These are phyloP conservation scores for Chara braunii DNA, from an alignment of 139 green algal genomes.

Conservation along the genomic window DNA sequence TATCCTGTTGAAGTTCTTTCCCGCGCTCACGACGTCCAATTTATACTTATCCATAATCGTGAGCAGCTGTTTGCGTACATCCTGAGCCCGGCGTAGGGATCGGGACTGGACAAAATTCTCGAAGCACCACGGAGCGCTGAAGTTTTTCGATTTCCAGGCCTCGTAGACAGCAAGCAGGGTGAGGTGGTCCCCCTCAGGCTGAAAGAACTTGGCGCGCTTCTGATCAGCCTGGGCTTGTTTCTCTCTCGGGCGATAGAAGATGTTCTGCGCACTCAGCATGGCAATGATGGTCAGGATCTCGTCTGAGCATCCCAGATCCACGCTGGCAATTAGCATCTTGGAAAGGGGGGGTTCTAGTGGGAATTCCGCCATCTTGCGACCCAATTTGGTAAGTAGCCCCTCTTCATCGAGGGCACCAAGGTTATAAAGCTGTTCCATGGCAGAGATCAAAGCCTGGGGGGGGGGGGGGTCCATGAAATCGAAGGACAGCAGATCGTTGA, in stretches of 20 bases:
- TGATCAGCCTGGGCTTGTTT: slow-evolving; percentile 69
- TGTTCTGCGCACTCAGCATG: slow-evolving; percentile 66
- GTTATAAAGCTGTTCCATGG: slow-evolving; percentile 94
- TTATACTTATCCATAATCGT: slow-evolving; percentile 99
- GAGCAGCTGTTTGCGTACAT: slow-evolving; percentile 93
- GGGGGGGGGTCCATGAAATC: slow-evolving; percentile 99
- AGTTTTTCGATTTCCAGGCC: slow-evolving; percentile 89
- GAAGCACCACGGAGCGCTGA: slow-evolving; percentile 84
- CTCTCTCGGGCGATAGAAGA: slow-evolving; percentile 51
- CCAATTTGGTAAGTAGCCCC: slow-evolving; percentile 89
- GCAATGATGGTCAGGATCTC: slow-evolving; percentile 96
- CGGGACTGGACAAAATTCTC: slow-evolving; percentile 91
- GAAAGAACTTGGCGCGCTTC: slow-evolving; percentile 90
- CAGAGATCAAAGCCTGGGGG: slow-evolving; percentile 49
- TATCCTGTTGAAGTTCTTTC: slow-evolving; percentile 80
- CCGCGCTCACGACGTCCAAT: slow-evolving; percentile 83
- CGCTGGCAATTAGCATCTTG: slow-evolving; percentile 91
- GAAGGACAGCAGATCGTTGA: slow-evolving; percentile 96
- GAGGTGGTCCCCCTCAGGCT: slow-evolving; percentile 94
- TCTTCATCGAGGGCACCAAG: slow-evolving; percentile 88
- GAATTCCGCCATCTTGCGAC: slow-evolving; percentile 98
- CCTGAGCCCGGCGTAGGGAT: slow-evolving; percentile 75
- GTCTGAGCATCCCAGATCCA: slow-evolving; percentile 92
- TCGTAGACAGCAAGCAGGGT: slow-evolving; percentile 95
- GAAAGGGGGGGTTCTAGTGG: slow-evolving; percentile 91